Evolutionary conservation across 768 basidiomycete species (phyloP).

Genomic region (Mycena polygramma): DNA sequence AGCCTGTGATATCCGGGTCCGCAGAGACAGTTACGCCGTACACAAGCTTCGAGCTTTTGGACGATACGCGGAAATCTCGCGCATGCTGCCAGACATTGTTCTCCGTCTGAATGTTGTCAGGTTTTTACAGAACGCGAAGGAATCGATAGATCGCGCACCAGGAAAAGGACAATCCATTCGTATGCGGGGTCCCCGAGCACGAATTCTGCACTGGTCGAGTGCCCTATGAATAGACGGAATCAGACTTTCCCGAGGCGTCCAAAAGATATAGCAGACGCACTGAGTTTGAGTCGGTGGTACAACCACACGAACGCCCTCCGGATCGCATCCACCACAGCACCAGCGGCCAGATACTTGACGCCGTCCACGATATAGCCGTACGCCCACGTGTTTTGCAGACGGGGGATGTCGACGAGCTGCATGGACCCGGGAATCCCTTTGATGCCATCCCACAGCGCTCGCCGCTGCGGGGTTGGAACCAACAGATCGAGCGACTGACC

Average conservation of each 20-base stretch:
- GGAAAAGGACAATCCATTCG: slow-evolving; percentile 61
- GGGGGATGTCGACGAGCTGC: slow-evolving; percentile 35
- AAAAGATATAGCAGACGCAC: slow-evolving; percentile 17
- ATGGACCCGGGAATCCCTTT: slow-evolving; percentile 37
- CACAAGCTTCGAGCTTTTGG: slow-evolving; percentile 55
- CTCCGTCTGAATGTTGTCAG: slow-evolving; percentile 48
- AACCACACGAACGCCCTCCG: slow-evolving; percentile 33
- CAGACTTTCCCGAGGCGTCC: background rate
- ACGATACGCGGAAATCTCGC: slow-evolving; percentile 51
- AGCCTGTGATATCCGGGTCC: slow-evolving; percentile 36
- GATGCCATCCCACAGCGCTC: slow-evolving; percentile 34
- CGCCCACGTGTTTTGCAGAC: slow-evolving; percentile 27
- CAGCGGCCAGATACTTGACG: slow-evolving; percentile 31
- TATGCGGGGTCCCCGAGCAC: slow-evolving; percentile 60
- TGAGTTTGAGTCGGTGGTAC: slow-evolving; percentile 32
- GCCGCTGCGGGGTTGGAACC: slow-evolving; percentile 23
- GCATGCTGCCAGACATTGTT: slow-evolving; percentile 55
- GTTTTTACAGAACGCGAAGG: background rate
- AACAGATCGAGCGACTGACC: slow-evolving; percentile 23
- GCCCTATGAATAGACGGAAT: slow-evolving; percentile 48
- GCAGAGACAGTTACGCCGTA: slow-evolving; percentile 51
- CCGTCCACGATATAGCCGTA: slow-evolving; percentile 31
- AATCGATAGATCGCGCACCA: slow-evolving; percentile 46
- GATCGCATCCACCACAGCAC: slow-evolving; percentile 33
- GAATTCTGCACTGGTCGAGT: slow-evolving; percentile 60